A percentile compares a stretch with the other conserved stretches of the same genome.
phyloP scores from a whole-genome alignment of 257 asterid species.

The Solanum boliviense region DNA sequence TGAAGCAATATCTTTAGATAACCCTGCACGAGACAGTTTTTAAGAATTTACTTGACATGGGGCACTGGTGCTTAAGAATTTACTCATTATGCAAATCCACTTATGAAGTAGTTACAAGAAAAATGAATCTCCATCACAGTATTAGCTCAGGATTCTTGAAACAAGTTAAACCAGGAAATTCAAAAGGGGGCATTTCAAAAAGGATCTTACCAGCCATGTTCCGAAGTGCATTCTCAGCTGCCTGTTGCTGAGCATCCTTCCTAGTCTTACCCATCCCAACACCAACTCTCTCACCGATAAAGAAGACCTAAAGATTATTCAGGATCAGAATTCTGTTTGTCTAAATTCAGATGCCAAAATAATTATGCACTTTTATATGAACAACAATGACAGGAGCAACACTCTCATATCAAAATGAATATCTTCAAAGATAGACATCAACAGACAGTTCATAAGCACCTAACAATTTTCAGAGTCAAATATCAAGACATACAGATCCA shows the following conservation, averaged over 20 bases:
- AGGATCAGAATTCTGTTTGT: slow-evolving; percentile 11
- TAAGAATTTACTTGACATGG: background rate
- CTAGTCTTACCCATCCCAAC: slow-evolving; percentile 85
- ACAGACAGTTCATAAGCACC: background rate
- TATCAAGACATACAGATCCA: background rate
- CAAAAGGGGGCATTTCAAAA: background rate
- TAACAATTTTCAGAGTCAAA: background rate
- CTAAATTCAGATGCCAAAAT: background rate
- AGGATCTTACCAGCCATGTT: slow-evolving; percentile 67
- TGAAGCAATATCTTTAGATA: background rate
- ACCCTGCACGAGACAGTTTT: background rate
- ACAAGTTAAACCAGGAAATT: background rate
- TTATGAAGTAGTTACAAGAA: background rate
- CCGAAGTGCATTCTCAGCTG: slow-evolving; percentile 90
- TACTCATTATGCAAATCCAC: background rate
- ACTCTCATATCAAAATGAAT: background rate
- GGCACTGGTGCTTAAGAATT: background rate
- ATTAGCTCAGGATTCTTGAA: background rate
- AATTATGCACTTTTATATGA: background rate
- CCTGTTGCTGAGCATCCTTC: slow-evolving; percentile 96
- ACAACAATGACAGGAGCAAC: background rate
- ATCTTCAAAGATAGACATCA: background rate
- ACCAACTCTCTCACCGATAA: slow-evolving; percentile 79
- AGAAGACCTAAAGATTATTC: slow-evolving; percentile 54
- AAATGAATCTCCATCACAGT: background rate